phyloP scores from a whole-genome alignment of 2,329 filamentous ascomycete genomes.

The Sclerotinia glacialis region DNA sequence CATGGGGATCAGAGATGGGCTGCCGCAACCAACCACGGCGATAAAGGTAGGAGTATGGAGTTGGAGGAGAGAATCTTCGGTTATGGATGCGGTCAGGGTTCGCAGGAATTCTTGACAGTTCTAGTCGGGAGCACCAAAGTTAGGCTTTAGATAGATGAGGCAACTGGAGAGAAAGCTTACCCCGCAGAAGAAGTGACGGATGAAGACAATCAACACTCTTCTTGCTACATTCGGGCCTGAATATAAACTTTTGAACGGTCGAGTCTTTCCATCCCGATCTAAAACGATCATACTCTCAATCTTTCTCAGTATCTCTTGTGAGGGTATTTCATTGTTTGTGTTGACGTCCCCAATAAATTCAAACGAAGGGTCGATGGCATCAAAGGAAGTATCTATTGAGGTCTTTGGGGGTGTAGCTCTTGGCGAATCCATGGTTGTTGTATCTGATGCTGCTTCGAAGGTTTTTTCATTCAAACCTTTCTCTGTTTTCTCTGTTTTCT shows the following conservation, averaged over 20 bases:
- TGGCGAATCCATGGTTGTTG: slow-evolving; percentile 9
- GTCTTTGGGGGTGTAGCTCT: slow-evolving; percentile 14
- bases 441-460: background rate
- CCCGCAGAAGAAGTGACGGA: slow-evolving; percentile 43
- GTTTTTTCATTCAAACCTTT: background rate
- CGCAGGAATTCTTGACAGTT: slow-evolving; percentile 41
- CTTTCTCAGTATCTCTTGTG: slow-evolving; percentile 47
- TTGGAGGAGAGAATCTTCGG: slow-evolving; percentile 35
- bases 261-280: slow-evolving; percentile 36
- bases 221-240: slow-evolving; percentile 38
- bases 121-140: slow-evolving; percentile 25
- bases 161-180: slow-evolving; percentile 30
- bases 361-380: slow-evolving; percentile 35
- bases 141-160: background rate
- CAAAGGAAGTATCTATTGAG: slow-evolving; percentile 24
- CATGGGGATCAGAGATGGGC: slow-evolving; percentile 52
- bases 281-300: slow-evolving; percentile 45
- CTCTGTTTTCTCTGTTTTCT: background rate
- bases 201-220: slow-evolving; percentile 40
- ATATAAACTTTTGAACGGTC: slow-evolving; percentile 39
- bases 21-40: slow-evolving; percentile 55
- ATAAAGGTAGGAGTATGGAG: slow-evolving; percentile 42
- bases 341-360: slow-evolving; percentile 57
- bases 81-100: slow-evolving; percentile 35
- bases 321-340: slow-evolving; percentile 56